Evolutionary conservation across 73 alveolate species (phyloP).

Genomic region (Urostyla sp.): DNA sequence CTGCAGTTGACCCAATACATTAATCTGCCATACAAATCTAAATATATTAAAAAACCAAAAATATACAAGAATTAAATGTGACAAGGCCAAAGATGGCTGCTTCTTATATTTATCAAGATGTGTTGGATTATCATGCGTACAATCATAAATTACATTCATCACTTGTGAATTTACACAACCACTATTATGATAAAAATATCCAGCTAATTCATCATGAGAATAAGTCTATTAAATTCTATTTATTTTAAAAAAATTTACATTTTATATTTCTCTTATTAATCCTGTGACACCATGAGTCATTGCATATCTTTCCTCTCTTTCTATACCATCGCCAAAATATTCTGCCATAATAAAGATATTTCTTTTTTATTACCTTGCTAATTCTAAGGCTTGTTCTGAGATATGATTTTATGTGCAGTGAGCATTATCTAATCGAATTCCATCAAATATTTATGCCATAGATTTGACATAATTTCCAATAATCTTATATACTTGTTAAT

Average conservation of each 20-base stretch:
- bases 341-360: constrained; percentile 52
- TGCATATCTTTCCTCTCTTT: constrained; percentile 23
- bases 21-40: constrained; percentile 23
- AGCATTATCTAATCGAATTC: constrained; percentile 75
- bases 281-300: neutral
- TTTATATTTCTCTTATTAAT: constrained; percentile 26
- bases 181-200: constrained; percentile 19
- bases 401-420: constrained; percentile 66
- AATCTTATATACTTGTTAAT: constrained; percentile 70
- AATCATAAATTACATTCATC: constrained; percentile 17
- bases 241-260: neutral
- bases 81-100: neutral
- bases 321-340: constrained; percentile 23
- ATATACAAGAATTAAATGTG: constrained; percentile 28
- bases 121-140: constrained; percentile 44
- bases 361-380: constrained; percentile 63
- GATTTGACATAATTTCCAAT: constrained; percentile 70
- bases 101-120: constrained; percentile 23
- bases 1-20: constrained; percentile 27
- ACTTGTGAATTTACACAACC: constrained; percentile 22
- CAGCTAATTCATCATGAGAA: constrained; percentile 48
- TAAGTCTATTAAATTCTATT: constrained; percentile 12
- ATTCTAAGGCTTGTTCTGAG: constrained; percentile 57
- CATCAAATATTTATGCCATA: constrained; percentile 74
- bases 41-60: neutral